Base-by-base conservation (phyloP, 345 rosid species). In the Turritis glabra region DNA sequence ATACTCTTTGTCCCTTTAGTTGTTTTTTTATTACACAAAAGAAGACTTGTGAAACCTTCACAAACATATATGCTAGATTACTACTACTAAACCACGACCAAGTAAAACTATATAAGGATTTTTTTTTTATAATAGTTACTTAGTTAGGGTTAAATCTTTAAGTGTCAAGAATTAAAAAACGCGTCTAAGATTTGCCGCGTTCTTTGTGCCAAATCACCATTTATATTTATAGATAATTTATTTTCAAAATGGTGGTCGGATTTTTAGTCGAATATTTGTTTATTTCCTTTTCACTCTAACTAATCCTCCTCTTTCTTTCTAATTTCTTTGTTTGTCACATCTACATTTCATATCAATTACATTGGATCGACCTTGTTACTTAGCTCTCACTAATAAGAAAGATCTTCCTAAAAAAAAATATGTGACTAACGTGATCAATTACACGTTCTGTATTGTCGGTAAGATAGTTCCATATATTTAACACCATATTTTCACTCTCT, bases 141-240 rank as follows among this genome's bases (percentile, higher is more conserved):
- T 19, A 29, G 19, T 52, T 61, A 71, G 41, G n/a, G 10, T 66
- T 21, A 22, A 50, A 47, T 32, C 19, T 64, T 64, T 12, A 32
- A 25, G 50, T 25, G 11, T 33, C 19, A 25, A 19, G 6, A 10
- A 19, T 18, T 54, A 8, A 3, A 1, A 63, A 64, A 43, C 62
- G 76, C 76, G 69, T 72, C 40, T 26, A 51, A 72, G 44, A 72
- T 72, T 50, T 62, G 41, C 30, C 41, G 69, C 53, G 41, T 61
- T 33, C 32, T 27, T 72, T 62, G 43, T 51, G 52, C 61, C 38
- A 7, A 46, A 21, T 58, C 44, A 47, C 1, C 11, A 19, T 7
- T 11, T 11, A 48, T 9, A 21, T 21, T 21, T 48, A 3, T 10
- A 9, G 5, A 6, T 29, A 8, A 30, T n/a, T 29, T 17, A 53